Evolutionary conservation across 306 rosid genomes (phyloP).

Genomic region (Canavalia ensiformis): DNA sequence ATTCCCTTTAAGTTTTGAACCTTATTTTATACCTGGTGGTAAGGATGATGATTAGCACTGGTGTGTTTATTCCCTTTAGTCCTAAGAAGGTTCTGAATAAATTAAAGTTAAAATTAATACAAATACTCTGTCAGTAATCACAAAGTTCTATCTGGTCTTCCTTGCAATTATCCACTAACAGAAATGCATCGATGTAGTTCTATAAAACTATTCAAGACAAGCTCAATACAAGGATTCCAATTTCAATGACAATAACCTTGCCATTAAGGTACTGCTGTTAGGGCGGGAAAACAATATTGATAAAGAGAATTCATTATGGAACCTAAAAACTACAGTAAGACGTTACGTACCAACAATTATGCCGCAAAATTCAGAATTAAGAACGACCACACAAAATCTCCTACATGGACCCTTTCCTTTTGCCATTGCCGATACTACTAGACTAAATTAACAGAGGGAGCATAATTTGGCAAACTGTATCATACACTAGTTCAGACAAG

Average conservation of each 20-base stretch:
- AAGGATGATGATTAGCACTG: not conserved
- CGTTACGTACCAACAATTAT: not conserved
- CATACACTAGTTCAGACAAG: conserved; percentile 17
- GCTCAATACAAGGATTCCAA: conserved; percentile 17
- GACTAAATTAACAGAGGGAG: not conserved
- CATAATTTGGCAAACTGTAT: not conserved
- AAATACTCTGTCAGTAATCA: not conserved
- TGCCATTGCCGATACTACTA: not conserved
- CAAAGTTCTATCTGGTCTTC: conserved; percentile 11
- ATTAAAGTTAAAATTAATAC: not conserved
- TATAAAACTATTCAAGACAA: too few relatives aligned
- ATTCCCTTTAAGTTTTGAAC: conserved; percentile 9
- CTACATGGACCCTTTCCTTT: not conserved
- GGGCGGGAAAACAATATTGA: not conserved
- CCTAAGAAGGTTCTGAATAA: not conserved
- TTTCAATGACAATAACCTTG: not conserved
- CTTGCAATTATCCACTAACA: conserved; percentile 18
- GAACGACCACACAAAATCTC: conserved; percentile 8
- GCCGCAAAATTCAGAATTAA: conserved; percentile 7
- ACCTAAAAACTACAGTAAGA: conserved; percentile 7
- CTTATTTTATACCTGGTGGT: not conserved
- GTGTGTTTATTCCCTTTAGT: not conserved
- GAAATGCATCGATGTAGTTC: not conserved
- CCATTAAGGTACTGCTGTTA: not conserved
- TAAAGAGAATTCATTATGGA: not conserved